Evolutionary conservation across 2,329 filamentous ascomycete genomes (phyloP).

Genomic region (Pezicula carpinea): DNA sequence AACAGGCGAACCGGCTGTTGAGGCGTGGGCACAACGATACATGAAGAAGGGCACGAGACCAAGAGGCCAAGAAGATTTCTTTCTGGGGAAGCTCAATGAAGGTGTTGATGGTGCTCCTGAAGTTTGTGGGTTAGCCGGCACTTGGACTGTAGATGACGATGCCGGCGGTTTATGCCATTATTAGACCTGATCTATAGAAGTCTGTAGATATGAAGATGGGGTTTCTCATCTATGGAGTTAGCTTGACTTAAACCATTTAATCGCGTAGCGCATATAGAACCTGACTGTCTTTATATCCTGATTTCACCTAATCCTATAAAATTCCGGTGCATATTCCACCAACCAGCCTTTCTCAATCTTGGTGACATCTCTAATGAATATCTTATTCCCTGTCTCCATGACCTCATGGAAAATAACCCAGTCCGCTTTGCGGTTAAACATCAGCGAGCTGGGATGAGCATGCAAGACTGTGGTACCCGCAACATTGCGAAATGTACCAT

Average conservation of each 20-base stretch:
- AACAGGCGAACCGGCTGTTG: slow-evolving; percentile 85
- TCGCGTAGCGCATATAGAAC: background rate
- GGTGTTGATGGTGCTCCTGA: slow-evolving; percentile 34
- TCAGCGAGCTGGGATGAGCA: slow-evolving; percentile 85
- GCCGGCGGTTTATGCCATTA: slow-evolving; percentile 50
- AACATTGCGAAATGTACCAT: slow-evolving; percentile 86
- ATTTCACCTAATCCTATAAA: slow-evolving; percentile 56
- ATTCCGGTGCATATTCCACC: slow-evolving; percentile 80
- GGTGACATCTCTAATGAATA: slow-evolving; percentile 85
- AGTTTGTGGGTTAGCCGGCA: slow-evolving; percentile 68
- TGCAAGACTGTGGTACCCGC: slow-evolving; percentile 72
- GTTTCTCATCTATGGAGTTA: too few species aligned
- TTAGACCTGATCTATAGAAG: slow-evolving; percentile 7
- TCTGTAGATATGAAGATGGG: too few species aligned
- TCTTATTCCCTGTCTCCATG: slow-evolving; percentile 83
- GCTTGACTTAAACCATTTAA: too few species aligned
- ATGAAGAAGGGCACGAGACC: slow-evolving; percentile 19
- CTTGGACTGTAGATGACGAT: slow-evolving; percentile 83
- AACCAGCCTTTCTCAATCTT: slow-evolving; percentile 94
- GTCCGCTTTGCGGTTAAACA: slow-evolving; percentile 95
- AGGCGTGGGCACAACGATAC: slow-evolving; percentile 48
- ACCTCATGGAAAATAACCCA: slow-evolving; percentile 97
- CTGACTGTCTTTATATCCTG: background rate
- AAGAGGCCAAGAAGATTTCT: slow-evolving; percentile 51
- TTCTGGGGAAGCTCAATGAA: slow-evolving; percentile 48